Evolutionary conservation across 2,329 filamentous ascomycete species (phyloP).

Genomic region (Emmonsiellopsis sp.): DNA sequence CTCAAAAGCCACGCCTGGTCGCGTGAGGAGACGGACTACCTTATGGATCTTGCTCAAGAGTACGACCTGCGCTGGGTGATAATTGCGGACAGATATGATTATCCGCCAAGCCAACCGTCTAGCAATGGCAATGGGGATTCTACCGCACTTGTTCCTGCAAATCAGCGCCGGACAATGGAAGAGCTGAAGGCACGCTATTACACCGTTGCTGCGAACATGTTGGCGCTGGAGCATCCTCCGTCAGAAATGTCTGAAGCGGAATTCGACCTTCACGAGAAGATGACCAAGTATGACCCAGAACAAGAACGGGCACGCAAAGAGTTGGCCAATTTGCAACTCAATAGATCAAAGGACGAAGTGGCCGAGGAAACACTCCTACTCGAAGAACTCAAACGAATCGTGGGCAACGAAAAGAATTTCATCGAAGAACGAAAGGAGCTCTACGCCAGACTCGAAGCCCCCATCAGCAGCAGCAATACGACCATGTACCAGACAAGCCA

Average conservation of each 20-base stretch:
- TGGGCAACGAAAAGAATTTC: slow-evolving; percentile 74
- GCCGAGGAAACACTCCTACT: slow-evolving; percentile 85
- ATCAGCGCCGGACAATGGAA: slow-evolving; percentile 62
- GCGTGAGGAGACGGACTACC: slow-evolving; percentile 86
- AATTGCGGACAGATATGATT: slow-evolving; percentile 90
- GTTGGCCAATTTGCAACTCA: slow-evolving; percentile 69
- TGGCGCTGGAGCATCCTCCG: slow-evolving; percentile 68
- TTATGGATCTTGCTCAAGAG: slow-evolving; percentile 64
- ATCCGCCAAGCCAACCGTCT: slow-evolving; percentile 21
- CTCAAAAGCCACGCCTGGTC: slow-evolving; percentile 73
- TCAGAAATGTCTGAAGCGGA: slow-evolving; percentile 82
- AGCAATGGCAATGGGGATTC: slow-evolving; percentile 18
- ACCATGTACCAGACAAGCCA: slow-evolving; percentile 70
- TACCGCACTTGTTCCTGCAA: slow-evolving; percentile 44
- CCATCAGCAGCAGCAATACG: slow-evolving; percentile 59
- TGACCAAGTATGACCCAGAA: slow-evolving; percentile 74
- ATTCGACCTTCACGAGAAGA: slow-evolving; percentile 71
- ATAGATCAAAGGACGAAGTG: slow-evolving; percentile 74
- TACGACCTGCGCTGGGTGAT: slow-evolving; percentile 86
- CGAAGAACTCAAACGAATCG: slow-evolving; percentile 83
- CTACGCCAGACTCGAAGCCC: slow-evolving; percentile 78
- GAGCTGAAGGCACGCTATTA: slow-evolving; percentile 91
- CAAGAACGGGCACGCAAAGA: slow-evolving; percentile 75
- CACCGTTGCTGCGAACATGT: slow-evolving; percentile 70
- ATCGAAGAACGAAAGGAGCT: slow-evolving; percentile 82